These are phyloP conservation scores for Monosporascus sp. DNA, from an alignment of 2,329 filamentous ascomycete genomes.

Conservation along the genomic window DNA sequence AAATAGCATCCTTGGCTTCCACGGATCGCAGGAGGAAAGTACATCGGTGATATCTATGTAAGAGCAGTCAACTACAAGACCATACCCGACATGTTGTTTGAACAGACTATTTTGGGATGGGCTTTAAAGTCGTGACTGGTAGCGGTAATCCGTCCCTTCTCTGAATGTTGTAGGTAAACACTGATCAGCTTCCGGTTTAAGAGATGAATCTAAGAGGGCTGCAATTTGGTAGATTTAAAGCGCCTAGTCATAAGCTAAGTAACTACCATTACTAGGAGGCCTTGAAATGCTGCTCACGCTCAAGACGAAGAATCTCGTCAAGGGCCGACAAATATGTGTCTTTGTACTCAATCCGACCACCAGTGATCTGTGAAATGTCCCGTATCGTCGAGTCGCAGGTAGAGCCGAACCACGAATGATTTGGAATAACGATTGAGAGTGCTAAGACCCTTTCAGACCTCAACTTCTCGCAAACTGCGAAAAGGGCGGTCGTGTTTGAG, in stretches of 20 bases:
- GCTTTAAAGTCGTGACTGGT: too few relatives aligned
- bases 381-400: not conserved
- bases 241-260: not conserved
- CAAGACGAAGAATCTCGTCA: constrained; percentile 3
- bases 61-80: too few relatives aligned
- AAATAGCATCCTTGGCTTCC: too few relatives aligned
- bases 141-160: too few relatives aligned
- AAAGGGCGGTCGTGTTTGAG: not conserved
- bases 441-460: not conserved
- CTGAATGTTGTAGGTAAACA: too few relatives aligned
- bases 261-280: not conserved
- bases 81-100: too few relatives aligned
- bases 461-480: not conserved
- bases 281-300: constrained; percentile 5
- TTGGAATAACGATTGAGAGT: constrained; percentile 2
- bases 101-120: too few relatives aligned
- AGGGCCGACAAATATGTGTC: constrained; percentile 5
- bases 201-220: too few relatives aligned
- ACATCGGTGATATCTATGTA: too few relatives aligned
- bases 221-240: too few relatives aligned
- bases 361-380: constrained; percentile 2
- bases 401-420: not conserved
- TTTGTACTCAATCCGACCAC: constrained; percentile 2
- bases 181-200: too few relatives aligned
- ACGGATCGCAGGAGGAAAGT: too few relatives aligned